Evolutionary conservation across 2,329 filamentous ascomycete species (phyloP).

Genomic region (Neurospora sp.): DNA sequence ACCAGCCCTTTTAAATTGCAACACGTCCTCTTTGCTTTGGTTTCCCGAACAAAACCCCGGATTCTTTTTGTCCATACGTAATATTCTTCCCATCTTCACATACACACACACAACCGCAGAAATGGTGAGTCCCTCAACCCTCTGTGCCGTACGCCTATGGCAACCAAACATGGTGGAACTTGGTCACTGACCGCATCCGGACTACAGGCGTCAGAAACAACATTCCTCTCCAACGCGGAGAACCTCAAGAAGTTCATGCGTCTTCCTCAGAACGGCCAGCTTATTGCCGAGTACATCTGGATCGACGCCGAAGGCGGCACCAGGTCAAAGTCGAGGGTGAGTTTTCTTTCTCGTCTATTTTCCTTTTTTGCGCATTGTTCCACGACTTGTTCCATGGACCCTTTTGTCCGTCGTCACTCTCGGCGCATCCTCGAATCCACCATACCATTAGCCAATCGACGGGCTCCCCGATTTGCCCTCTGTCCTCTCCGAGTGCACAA

Average conservation of each 20-base stretch:
- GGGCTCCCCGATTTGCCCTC: background rate
- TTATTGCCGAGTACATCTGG: slow-evolving; percentile 98
- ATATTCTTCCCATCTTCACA: background rate
- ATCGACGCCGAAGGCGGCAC: slow-evolving; percentile 74
- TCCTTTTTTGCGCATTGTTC: slow-evolving; percentile 1
- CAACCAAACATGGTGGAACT: background rate
- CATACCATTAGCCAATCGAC: slow-evolving; percentile 1
- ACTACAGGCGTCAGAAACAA: slow-evolving; percentile 2
- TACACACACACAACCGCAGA: background rate
- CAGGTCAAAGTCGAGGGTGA: slow-evolving; percentile 93
- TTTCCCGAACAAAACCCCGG: background rate
- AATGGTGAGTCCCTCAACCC: slow-evolving; percentile 4
- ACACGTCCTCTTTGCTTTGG: background rate
- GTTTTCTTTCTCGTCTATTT: slow-evolving; percentile 28
- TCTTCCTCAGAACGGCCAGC: slow-evolving; percentile 77
- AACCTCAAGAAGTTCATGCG: slow-evolving; percentile 44
- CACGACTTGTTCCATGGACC: slow-evolving; percentile 2
- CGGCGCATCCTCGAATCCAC: background rate
- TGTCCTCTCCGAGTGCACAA: background rate
- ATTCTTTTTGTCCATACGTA: slow-evolving; percentile 1
- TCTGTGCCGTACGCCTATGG: background rate
- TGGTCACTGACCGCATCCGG: background rate
- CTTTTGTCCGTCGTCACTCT: background rate
- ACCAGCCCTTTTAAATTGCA: background rate
- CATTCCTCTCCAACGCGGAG: slow-evolving; percentile 9